Base-by-base conservation (phyloP, 257 asterid genomes). In the Schizonepeta tenuifolia region DNA sequence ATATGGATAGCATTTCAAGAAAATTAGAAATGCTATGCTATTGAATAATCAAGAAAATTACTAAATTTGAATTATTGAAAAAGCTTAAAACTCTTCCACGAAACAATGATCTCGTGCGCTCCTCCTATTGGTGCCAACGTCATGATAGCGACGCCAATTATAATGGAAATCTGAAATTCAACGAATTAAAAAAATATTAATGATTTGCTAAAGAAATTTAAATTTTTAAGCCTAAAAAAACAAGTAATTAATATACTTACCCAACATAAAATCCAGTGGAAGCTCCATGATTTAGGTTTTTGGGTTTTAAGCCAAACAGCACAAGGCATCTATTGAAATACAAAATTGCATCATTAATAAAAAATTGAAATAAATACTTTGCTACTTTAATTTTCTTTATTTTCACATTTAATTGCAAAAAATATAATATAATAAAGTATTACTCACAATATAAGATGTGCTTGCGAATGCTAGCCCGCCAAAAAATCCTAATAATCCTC, bases 401-500 rank as follows among this genome's bases (percentile, higher is more conserved):
- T 43, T 43, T 43, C 6, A 17, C 12, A 57, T 12, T 56, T 26
- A 5, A 56, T 56, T 3, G 7, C 20, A 2, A 9, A 53, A 10
- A 53, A 10, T 21, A 21, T 8, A 13, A 24, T 12, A 26, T 0
- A 15, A 55, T 55, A 55, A 24, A 56, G 20, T 22, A 11, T 22
- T 22, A 7, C 86, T 79, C 71, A 81, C 86, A 31, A 77, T 43
- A 41, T 80, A 82, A 63, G 87, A 72, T 7, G 80, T 78, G 17
- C 71, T 56, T 9, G 87, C 21, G 44, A 80, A 85, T 3, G 84
- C 81, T 10, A 85, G 60, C 24, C 89, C 89, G 3, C 89, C 89
- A 43, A 85, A 80, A 70, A 85, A 85, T 0, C 87, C 87, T 6
- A 82, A 64, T 13, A 85, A 36, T 56, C 85, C 89, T 66, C 84